phyloP scores from a whole-genome alignment of 805 yeast species.

The Ogataea methylovora region DNA sequence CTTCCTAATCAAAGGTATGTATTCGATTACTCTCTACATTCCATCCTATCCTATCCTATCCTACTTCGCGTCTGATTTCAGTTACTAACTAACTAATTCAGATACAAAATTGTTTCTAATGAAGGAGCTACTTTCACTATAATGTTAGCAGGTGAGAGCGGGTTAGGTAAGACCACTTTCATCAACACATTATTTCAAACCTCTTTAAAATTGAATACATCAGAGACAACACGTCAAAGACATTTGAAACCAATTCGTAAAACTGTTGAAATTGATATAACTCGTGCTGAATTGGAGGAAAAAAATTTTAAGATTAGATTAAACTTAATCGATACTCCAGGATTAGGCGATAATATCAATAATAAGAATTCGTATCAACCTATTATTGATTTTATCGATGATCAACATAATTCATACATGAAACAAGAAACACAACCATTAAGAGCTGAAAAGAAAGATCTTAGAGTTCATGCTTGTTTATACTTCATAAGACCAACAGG shows the following conservation, averaged over 20 bases:
- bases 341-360: constrained; percentile 87
- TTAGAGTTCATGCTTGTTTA: constrained; percentile 85
- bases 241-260: constrained; percentile 53
- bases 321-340: constrained; percentile 87
- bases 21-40: neutral
- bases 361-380: constrained; percentile 85
- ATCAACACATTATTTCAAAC: constrained; percentile 81
- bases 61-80: neutral
- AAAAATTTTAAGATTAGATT: constrained; percentile 71
- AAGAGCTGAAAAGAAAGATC: constrained; percentile 59
- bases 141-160: constrained; percentile 89
- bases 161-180: constrained; percentile 89
- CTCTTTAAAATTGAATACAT: constrained; percentile 52
- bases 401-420: constrained; percentile 83
- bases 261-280: constrained; percentile 73
- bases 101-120: constrained; percentile 68
- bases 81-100: constrained; percentile 12
- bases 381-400: constrained; percentile 80
- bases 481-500: constrained; percentile 91
- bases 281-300: constrained; percentile 77
- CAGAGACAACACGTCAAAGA: constrained; percentile 46
- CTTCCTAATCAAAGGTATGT: constrained; percentile 67
- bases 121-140: constrained; percentile 71
- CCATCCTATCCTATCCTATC: neutral
- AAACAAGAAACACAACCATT: constrained; percentile 90